Evolutionary conservation across 495 filamentous ascomycete species (phyloP).

Genomic region (Lepidopterella palustris): DNA sequence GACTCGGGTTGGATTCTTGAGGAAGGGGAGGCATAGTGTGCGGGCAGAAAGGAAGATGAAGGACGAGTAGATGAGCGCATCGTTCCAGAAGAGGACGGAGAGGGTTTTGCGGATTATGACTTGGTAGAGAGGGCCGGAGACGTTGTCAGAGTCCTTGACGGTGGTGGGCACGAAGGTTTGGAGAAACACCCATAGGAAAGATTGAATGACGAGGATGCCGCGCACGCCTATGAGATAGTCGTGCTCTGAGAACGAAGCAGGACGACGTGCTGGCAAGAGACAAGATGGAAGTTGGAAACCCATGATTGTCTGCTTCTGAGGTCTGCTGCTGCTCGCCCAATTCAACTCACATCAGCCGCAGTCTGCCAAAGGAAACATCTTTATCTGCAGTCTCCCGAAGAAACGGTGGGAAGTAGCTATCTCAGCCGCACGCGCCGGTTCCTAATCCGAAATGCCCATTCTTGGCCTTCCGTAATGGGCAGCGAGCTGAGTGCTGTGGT

Average conservation of each 20-base stretch:
- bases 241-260: constrained; percentile 15
- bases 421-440: not conserved
- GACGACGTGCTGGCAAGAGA: constrained; percentile 3
- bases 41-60: constrained; percentile 38
- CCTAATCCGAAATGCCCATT: not conserved
- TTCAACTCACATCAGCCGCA: not conserved
- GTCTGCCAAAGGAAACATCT: not conserved
- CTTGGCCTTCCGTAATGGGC: not conserved
- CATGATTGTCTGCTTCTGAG: too few species aligned
- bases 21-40: constrained; percentile 35
- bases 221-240: constrained; percentile 36
- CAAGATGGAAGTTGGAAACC: constrained; percentile 5
- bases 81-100: constrained; percentile 38
- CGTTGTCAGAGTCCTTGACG: constrained; percentile 25
- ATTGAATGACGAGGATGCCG: constrained; percentile 32
- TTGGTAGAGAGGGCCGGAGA: constrained; percentile 28
- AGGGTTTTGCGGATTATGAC: constrained; percentile 33
- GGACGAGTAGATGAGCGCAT: constrained; percentile 34
- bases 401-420: not conserved
- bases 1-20: constrained; percentile 22
- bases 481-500: not conserved
- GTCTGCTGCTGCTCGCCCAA: not conserved
- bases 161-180: constrained; percentile 33
- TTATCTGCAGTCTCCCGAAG: not conserved
- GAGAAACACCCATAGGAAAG: constrained; percentile 38